These are phyloP conservation scores for Aspergillus melleus DNA, from an alignment of 2,329 filamentous ascomycete genomes.

Conservation along the genomic window DNA sequence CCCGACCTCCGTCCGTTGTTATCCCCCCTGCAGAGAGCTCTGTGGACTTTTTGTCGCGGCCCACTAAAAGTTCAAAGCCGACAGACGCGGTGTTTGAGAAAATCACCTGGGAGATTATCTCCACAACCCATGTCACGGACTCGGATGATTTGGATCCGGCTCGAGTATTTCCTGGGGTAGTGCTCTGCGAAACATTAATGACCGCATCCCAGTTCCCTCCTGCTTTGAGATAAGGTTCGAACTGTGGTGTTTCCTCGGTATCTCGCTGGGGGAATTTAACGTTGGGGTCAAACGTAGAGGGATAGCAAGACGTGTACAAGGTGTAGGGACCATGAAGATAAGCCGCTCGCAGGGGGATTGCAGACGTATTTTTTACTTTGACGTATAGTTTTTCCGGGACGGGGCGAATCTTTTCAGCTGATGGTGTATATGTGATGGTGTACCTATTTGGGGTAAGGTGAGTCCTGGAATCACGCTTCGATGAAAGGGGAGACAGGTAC, in stretches of 20 bases:
- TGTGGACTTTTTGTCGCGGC: conserved; percentile 80
- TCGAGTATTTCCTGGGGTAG: conserved; percentile 58
- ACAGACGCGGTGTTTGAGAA: conserved; percentile 89
- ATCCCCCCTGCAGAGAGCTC: conserved; percentile 63
- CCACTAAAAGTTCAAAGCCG: conserved; percentile 81
- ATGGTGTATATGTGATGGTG: conserved; percentile 88
- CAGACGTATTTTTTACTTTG: conserved; percentile 87
- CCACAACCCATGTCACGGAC: conserved; percentile 79
- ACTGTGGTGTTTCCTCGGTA: conserved; percentile 78
- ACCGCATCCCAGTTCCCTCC: conserved; percentile 82
- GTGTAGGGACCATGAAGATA: conserved; percentile 97
- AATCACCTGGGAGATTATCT: conserved; percentile 88
- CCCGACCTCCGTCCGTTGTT: conserved; percentile 49
- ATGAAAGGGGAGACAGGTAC: conserved; percentile 14
- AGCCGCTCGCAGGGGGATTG: conserved; percentile 85
- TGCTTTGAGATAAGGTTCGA: conserved; percentile 94
- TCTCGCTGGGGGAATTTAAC: conserved; percentile 69
- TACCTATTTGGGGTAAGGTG: conserved; percentile 47
- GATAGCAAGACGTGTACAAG: conserved; percentile 82
- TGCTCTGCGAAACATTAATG: conserved; percentile 75
- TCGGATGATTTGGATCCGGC: conserved; percentile 20
- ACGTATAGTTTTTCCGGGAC: conserved; percentile 78
- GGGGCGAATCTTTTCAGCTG: conserved; percentile 83
- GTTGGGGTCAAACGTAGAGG: conserved; percentile 80
- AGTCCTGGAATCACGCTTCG: neutral